Evolutionary conservation across 1,284 basidiomycete genomes (phyloP), one percentile per base, ranked within the genome.

Genomic region (Papiliotrema flavescens): DNA sequence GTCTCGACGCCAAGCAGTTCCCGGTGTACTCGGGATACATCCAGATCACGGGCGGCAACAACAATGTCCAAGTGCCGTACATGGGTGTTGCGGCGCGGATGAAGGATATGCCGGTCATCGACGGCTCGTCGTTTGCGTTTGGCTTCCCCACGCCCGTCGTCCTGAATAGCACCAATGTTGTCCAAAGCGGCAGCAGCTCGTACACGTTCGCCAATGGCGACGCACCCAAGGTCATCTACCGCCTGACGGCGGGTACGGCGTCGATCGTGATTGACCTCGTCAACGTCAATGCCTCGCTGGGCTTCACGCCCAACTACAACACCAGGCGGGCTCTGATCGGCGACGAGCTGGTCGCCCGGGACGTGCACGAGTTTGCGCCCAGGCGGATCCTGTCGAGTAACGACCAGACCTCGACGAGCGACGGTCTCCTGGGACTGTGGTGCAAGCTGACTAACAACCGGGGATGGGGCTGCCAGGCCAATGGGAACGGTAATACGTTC

Each of bases 201-300:
- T 85, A 84, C 64, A 83, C 82, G 0, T 83, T 85, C 64, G 71
- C 69, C 0, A 76, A 70, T 24, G 65, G 58, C 17, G 80, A 84
- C 61, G 65, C 55, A 42, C 69, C 70, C 2, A 63, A 62, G 14
- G 55, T 70, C n/a, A 53, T 70, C 9, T 55, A 32, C 36, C 79
- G 81, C 36, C 75, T 83, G 47, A 78, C 76, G 3, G 84, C 84
- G 54, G 85, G 85, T 19, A 82, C 84, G 1, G 79, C 82, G 2
- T 55, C 73, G 15, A 59, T 86, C 36, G 74, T 78, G 24, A 64
- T 80, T 51, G 80, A 82, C 59, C 71, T 82, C 34, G 77, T 82
- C 9, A 59, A 62, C n/a, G 63, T 76, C 6, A 63, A 70, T 49
- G 55, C 69, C 17, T 63, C 55, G 9, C 61, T 73, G 39, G 62